Percentiles rank a stretch among this genome's conserved stretches.
Conservation (phyloP, 1,139 yeast genomes). For the Pichia sorboxylosa region DNA sequence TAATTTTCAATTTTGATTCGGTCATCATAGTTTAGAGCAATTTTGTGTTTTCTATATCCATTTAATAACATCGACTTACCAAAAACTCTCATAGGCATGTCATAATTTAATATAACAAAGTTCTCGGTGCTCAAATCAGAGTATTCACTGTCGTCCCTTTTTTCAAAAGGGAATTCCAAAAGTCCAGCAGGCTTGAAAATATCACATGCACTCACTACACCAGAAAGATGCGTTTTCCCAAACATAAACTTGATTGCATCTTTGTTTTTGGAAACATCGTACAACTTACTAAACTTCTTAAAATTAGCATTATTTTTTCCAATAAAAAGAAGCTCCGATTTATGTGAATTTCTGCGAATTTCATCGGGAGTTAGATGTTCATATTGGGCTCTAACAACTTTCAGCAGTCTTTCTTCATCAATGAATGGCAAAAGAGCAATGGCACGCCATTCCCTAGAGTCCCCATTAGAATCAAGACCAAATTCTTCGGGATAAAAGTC, state of each 20-base stretch:
- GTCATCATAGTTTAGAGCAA: slow-evolving; percentile 59
- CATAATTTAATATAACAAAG: slow-evolving; percentile 47
- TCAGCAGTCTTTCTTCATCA: slow-evolving; percentile 64
- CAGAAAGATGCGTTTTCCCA: slow-evolving; percentile 53
- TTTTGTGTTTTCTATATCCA: slow-evolving; percentile 58
- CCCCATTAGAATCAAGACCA: slow-evolving; percentile 90
- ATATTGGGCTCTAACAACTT: slow-evolving; percentile 58
- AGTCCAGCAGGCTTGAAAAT: slow-evolving; percentile 37
- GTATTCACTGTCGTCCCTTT: slow-evolving; percentile 34
- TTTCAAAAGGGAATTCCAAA: slow-evolving; percentile 49
- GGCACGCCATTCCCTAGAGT: slow-evolving; percentile 92
- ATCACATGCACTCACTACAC: slow-evolving; percentile 37
- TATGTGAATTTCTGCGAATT: slow-evolving; percentile 53
- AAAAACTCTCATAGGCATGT: slow-evolving; percentile 42
- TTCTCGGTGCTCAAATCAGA: slow-evolving; percentile 46
- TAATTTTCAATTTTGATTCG: slow-evolving; percentile 37
- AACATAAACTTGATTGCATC: slow-evolving; percentile 32
- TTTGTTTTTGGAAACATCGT: slow-evolving; percentile 13
- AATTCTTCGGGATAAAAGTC: slow-evolving; percentile 89
- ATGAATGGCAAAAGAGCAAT: slow-evolving; percentile 84
- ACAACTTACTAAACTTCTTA: slow-evolving; percentile 28
- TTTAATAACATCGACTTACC: slow-evolving; percentile 79
- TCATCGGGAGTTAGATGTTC: slow-evolving; percentile 58
- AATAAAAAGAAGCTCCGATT: slow-evolving; percentile 48
- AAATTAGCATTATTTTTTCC: slow-evolving; percentile 46